Percentiles rank a stretch among this genome's conserved stretches.
Evolutionary conservation across 2,329 filamentous ascomycete species (phyloP).

Genomic region (Thelonectria discophora): DNA sequence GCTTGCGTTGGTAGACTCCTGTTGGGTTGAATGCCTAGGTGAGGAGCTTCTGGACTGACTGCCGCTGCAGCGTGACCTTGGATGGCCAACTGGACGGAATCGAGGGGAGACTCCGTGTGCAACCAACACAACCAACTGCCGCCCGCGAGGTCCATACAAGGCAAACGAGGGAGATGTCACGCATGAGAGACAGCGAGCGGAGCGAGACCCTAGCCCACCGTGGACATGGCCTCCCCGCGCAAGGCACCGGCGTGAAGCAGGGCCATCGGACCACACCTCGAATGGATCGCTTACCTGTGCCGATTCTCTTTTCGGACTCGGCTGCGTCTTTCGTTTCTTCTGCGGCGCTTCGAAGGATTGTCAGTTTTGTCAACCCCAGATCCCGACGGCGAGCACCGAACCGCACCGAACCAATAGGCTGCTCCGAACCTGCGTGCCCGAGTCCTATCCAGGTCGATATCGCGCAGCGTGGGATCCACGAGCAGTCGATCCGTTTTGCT

Average conservation of each 20-base stretch:
- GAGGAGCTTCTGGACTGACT: no score
- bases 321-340: slow-evolving; percentile 21
- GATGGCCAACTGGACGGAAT: slow-evolving; percentile 9
- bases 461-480: slow-evolving; percentile 10
- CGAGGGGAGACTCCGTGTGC: neutral
- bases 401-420: neutral
- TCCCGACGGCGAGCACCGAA: slow-evolving; percentile 14
- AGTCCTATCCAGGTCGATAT: slow-evolving; percentile 8
- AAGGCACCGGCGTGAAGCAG: slow-evolving; percentile 30
- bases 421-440: slow-evolving; percentile 3
- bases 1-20: no score
- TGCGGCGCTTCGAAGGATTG: slow-evolving; percentile 25
- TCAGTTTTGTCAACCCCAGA: slow-evolving; percentile 18
- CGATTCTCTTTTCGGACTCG: slow-evolving; percentile 10
- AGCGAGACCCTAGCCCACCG: slow-evolving; percentile 12
- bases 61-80: neutral
- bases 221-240: slow-evolving; percentile 9
- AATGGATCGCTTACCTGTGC: slow-evolving; percentile 24
- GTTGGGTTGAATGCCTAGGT: no score
- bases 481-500: neutral
- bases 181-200: slow-evolving; percentile 23
- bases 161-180: slow-evolving; percentile 22
- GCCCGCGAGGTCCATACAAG: slow-evolving; percentile 17
- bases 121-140: slow-evolving; percentile 23
- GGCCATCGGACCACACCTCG: slow-evolving; percentile 17